A percentile compares a stretch with the other conserved stretches of the same genome.
These are phyloP conservation scores for Thielaviopsis euricoi DNA, from an alignment of 2,329 filamentous ascomycete species.

Conservation along the genomic window DNA sequence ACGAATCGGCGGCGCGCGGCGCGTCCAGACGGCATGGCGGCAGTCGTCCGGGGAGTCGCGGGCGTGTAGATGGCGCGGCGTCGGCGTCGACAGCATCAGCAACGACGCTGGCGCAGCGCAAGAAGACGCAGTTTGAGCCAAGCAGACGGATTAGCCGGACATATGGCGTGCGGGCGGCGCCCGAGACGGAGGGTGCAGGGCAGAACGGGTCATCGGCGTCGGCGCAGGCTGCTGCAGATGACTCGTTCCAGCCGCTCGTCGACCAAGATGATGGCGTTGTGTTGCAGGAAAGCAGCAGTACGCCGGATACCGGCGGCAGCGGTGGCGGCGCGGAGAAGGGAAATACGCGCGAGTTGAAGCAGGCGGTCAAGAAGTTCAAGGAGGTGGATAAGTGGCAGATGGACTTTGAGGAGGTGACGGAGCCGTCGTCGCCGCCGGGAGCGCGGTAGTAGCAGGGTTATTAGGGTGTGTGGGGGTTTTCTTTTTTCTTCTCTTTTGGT, in stretches of 20 bases:
- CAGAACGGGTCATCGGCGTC: slow-evolving; percentile 20
- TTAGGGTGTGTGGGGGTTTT: background rate
- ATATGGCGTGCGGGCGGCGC: slow-evolving; percentile 12
- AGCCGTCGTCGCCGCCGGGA: slow-evolving; percentile 35
- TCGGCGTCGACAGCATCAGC: slow-evolving; percentile 16
- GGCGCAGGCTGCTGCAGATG: slow-evolving; percentile 19
- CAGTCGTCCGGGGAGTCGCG: slow-evolving; percentile 20
- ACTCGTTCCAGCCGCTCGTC: slow-evolving; percentile 25
- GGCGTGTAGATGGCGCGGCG: slow-evolving; percentile 19
- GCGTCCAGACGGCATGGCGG: slow-evolving; percentile 20
- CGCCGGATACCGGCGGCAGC: slow-evolving; percentile 19
- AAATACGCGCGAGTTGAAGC: slow-evolving; percentile 36
- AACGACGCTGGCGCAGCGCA: slow-evolving; percentile 11
- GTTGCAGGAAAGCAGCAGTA: slow-evolving; percentile 12
- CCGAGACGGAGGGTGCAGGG: background rate
- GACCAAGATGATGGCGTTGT: slow-evolving; percentile 27
- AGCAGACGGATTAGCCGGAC: slow-evolving; percentile 15
- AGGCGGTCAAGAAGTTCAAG: slow-evolving; percentile 45
- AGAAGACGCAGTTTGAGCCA: slow-evolving; percentile 14
- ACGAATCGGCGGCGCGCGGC: slow-evolving; percentile 37
- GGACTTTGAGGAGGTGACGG: slow-evolving; percentile 46
- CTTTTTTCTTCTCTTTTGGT: slow-evolving; percentile 8
- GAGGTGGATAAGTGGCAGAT: slow-evolving; percentile 55
- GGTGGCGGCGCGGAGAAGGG: slow-evolving; percentile 23
- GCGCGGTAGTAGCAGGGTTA: slow-evolving; percentile 27